Evolutionary conservation across 2,329 filamentous ascomycete genomes (phyloP), one percentile per base, ranked within the genome.

Genomic region (Pseudophaeomoniella oleicola): DNA sequence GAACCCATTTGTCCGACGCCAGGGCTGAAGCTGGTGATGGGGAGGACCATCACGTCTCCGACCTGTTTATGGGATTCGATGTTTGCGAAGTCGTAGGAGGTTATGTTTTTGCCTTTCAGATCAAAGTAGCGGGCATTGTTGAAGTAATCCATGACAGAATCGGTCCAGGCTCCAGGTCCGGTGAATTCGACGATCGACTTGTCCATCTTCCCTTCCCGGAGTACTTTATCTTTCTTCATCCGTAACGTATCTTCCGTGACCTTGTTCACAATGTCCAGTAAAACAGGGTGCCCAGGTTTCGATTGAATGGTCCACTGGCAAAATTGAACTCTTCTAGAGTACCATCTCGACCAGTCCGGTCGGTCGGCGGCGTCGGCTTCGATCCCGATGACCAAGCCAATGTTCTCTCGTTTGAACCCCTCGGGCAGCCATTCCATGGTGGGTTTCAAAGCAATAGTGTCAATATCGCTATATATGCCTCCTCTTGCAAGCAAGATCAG

Each of bases 261-360:
- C 46, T 78, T 80, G 11, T 81, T 69, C 19, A 98, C 85, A 42
- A 94, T 74, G 42, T 94, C 84, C 43, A 87, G 76, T 40, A 98
- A 70, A 10, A 94, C 76, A 0, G 90, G 90, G 55, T 98, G 90
- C 9, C 90, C 90, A 0, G 88, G 81, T 59, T 98, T 98, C 39
- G 82, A 67, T 59, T 96, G 88, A 44, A 98, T 94, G 1, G 90
- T 98, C 90, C 90, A 98, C 58, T 98, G 90, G 62, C 90, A 98
- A 60, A 98, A 96, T 56, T 96, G 90, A 42, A 98, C 87, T 44
- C 88, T 75, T 41, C 90, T 81, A 44, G 85, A 90, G 65, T 96
- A 98, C 90, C 88, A 96, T 1, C 94, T 67, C 22, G 75, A 71
- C 90, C 90, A 98, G 56, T 98, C 90, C 3, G 75, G 72, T 34